A percentile compares a stretch with the other conserved stretches of the same genome.
Conservation (phyloP, 192 early-diverging fungal species). For the Rhizoclosmatium globosum region DNA sequence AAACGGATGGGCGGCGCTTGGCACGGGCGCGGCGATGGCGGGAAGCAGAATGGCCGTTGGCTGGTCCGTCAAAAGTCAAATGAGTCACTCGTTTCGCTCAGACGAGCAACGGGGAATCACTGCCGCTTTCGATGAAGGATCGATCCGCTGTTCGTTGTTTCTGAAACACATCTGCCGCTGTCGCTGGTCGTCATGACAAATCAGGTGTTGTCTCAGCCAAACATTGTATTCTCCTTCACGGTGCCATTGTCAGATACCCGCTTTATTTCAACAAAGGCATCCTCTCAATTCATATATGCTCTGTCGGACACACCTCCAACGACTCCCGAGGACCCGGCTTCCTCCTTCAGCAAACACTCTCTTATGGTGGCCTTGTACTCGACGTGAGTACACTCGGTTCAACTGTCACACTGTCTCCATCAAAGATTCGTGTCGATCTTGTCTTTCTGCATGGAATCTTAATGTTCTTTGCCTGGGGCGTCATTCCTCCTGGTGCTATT, state of each 20-base stretch:
- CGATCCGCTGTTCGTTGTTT: no score
- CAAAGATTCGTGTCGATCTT: not conserved
- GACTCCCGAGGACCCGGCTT: constrained; percentile 4
- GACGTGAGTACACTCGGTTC: constrained; percentile 26
- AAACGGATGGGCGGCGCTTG: constrained; percentile 38
- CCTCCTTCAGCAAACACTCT: constrained; percentile 33
- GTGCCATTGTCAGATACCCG: not conserved
- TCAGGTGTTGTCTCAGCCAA: no score
- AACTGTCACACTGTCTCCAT: not conserved
- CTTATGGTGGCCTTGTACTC: constrained; percentile 14
- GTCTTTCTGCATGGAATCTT: constrained; percentile 19
- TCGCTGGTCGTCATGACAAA: no score
- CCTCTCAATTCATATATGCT: constrained; percentile 41
- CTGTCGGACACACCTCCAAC: constrained; percentile 13
- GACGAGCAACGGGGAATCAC: no score
- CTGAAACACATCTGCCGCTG: no score
- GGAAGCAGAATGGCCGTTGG: constrained; percentile 36
- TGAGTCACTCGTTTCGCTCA: not conserved
- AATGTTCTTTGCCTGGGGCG: constrained; percentile 48
- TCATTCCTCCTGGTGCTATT: constrained; percentile 29
- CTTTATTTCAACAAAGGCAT: constrained; percentile 8
- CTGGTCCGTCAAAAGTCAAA: constrained; percentile 4
- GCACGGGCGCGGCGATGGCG: constrained; percentile 38
- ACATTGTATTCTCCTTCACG: constrained; percentile 9
- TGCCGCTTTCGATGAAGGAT: no score